A percentile compares a stretch with the other conserved stretches of the same genome.
phyloP scores from a whole-genome alignment of 768 basidiomycete species.

The Lentinula sp. region DNA sequence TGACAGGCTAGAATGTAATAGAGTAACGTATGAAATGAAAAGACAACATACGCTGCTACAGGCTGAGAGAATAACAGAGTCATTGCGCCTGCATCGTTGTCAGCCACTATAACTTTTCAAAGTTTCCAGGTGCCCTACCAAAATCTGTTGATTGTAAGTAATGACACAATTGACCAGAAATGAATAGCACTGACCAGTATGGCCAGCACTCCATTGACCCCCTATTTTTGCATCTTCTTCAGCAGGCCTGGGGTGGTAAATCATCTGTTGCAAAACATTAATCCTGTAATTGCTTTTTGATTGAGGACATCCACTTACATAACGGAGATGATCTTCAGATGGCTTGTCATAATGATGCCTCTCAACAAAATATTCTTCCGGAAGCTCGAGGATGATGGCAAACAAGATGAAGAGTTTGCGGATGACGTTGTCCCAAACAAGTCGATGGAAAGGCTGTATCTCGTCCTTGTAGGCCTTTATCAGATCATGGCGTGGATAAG shows the following conservation, averaged over 20 bases:
- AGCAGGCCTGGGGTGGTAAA: constrained; percentile 28
- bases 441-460: constrained; percentile 22
- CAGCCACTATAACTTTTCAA: neutral
- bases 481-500: constrained; percentile 11
- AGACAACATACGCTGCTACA: constrained; percentile 18
- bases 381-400: constrained; percentile 39
- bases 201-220: constrained; percentile 41
- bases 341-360: constrained; percentile 29
- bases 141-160: constrained; percentile 6
- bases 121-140: neutral
- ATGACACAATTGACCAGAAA: neutral
- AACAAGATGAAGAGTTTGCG: constrained; percentile 23
- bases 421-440: constrained; percentile 24
- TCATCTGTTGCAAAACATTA: constrained; percentile 16
- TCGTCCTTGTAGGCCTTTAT: constrained; percentile 21
- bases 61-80: constrained; percentile 31
- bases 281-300: neutral
- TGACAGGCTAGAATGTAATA: constrained; percentile 1
- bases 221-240: constrained; percentile 34
- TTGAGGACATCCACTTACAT: constrained; percentile 11
- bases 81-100: constrained; percentile 19
- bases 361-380: constrained; percentile 37
- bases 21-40: neutral
- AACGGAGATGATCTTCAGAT: constrained; percentile 27
- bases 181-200: constrained; percentile 26